Evolutionary conservation across 1,139 yeast genomes (phyloP).

Genomic region (Meyerozyma guilliermondii): DNA sequence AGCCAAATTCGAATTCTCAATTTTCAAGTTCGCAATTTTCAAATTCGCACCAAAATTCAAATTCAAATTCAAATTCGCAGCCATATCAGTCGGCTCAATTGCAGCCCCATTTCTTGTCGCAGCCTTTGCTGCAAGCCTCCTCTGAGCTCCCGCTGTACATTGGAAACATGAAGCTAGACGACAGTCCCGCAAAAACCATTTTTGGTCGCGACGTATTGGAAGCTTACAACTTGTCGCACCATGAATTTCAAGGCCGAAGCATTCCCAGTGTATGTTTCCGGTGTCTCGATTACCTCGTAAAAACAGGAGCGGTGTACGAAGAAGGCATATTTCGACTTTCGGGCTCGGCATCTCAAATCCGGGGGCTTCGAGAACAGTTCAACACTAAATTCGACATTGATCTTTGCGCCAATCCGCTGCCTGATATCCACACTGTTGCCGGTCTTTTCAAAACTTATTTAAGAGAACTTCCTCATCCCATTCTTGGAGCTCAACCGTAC

Average conservation of each 20-base stretch:
- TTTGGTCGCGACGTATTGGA: slow-evolving; percentile 65
- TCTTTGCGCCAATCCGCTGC: slow-evolving; percentile 40
- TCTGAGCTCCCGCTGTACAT: slow-evolving; percentile 29
- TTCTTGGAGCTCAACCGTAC: slow-evolving; percentile 51
- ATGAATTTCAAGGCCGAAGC: slow-evolving; percentile 33
- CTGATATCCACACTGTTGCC: slow-evolving; percentile 74
- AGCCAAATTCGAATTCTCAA: no score
- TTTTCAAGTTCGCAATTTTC: no score
- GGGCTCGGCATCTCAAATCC: slow-evolving; percentile 80
- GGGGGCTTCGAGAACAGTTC: slow-evolving; percentile 67
- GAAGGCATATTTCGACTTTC: slow-evolving; percentile 90
- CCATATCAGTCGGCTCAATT: no score
- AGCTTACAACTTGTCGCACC: slow-evolving; percentile 49
- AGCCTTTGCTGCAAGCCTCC: no score
- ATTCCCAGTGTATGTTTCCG: slow-evolving; percentile 79
- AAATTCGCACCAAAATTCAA: background rate
- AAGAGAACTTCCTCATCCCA: slow-evolving; percentile 62
- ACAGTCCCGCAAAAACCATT: slow-evolving; percentile 32
- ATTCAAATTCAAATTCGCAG: background rate
- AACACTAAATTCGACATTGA: slow-evolving; percentile 65
- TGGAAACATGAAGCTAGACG: slow-evolving; percentile 36
- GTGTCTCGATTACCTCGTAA: slow-evolving; percentile 65
- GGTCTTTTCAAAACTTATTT: slow-evolving; percentile 72
- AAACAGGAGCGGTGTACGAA: slow-evolving; percentile 69
- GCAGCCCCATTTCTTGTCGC: no score